These are phyloP conservation scores for Talaromyces borbonicus DNA, from an alignment of 495 filamentous ascomycete genomes.

Conservation along the genomic window DNA sequence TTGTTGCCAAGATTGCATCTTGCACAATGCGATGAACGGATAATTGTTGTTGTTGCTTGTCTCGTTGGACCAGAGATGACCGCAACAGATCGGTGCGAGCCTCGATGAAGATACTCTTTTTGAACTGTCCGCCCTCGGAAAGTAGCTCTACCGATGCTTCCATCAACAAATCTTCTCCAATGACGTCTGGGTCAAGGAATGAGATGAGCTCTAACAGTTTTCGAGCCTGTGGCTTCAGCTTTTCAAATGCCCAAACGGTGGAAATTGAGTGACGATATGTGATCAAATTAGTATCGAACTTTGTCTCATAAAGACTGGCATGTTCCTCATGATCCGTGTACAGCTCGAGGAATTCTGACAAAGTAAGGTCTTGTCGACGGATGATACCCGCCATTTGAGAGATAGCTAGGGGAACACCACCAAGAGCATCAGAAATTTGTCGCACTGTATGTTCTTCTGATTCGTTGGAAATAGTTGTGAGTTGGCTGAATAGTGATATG, in stretches of 20 bases:
- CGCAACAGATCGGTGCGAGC: slow-evolving; percentile 10
- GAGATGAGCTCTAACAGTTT: slow-evolving; percentile 21
- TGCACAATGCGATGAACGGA: slow-evolving; percentile 25
- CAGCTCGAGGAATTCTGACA: slow-evolving; percentile 18
- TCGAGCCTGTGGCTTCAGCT: slow-evolving; percentile 12
- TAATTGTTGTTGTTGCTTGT: slow-evolving; percentile 12
- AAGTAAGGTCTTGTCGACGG: slow-evolving; percentile 14
- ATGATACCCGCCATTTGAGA: slow-evolving; percentile 33
- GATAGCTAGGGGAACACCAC: slow-evolving; percentile 29
- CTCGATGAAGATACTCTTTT: slow-evolving; percentile 10
- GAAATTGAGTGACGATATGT: slow-evolving; percentile 21
- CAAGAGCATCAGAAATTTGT: slow-evolving; percentile 15
- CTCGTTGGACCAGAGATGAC: slow-evolving; percentile 15
- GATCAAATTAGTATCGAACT: slow-evolving; percentile 10
- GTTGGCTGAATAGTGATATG: slow-evolving; percentile 11
- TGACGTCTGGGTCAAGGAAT: slow-evolving; percentile 24
- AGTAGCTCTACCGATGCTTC: slow-evolving; percentile 6
- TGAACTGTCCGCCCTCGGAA: slow-evolving; percentile 7
- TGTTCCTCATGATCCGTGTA: slow-evolving; percentile 20
- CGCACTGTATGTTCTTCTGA: slow-evolving; percentile 7
- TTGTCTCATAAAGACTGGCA: slow-evolving; percentile 13
- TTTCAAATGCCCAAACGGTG: slow-evolving; percentile 30
- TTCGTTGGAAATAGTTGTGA: slow-evolving; percentile 8
- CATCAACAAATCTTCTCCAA: slow-evolving; percentile 20
- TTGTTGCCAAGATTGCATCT: slow-evolving; percentile 15